phyloP scores from a whole-genome alignment of 208 protist species.

The Trypanosoma cruzi region DNA sequence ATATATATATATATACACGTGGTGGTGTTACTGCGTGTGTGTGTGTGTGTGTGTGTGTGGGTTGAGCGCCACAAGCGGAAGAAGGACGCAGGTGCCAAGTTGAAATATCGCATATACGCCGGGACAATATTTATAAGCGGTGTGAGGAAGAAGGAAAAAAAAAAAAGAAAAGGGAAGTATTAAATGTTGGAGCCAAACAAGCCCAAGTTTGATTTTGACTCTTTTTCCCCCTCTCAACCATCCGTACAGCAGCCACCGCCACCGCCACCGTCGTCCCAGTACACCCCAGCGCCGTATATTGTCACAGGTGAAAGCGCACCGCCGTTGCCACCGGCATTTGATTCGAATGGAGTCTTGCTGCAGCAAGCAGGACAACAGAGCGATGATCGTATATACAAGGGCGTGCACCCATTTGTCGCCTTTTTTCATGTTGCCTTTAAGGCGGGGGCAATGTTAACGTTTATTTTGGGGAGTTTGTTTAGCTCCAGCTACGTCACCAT shows the following conservation, averaged over 20 bases:
- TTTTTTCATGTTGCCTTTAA: constrained; percentile 93
- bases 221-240: neutral
- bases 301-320: neutral
- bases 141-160: no score
- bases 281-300: neutral
- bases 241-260: neutral
- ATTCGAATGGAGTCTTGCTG: neutral
- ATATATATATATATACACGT: no score
- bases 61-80: no score
- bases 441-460: constrained; percentile 68
- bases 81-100: no score
- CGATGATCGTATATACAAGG: constrained; percentile 66
- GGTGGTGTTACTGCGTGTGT: no score
- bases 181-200: constrained; percentile 31
- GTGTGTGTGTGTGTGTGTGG: no score
- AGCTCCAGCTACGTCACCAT: constrained; percentile 63
- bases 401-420: constrained; percentile 81
- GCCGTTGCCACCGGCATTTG: constrained; percentile 6
- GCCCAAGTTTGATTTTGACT: constrained; percentile 1
- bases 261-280: neutral
- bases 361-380: constrained; percentile 8
- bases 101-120: neutral
- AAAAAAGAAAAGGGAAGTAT: neutral
- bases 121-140: neutral
- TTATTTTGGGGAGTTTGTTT: constrained; percentile 74